Evolutionary conservation across 768 basidiomycete genomes (phyloP).

Genomic region (Lactifluus hygrophoroides): DNA sequence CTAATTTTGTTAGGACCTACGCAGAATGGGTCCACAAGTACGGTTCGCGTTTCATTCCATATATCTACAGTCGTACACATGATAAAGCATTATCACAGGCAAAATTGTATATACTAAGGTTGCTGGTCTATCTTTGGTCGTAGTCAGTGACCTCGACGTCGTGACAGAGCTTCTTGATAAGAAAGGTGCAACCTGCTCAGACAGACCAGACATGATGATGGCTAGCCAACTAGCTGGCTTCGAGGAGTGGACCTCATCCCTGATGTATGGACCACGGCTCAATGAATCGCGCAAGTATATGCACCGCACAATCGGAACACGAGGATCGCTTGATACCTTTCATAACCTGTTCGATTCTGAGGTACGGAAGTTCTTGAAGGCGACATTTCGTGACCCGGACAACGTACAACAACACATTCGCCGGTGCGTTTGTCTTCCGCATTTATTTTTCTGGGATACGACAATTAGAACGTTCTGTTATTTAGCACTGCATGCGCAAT

Average conservation of each 20-base stretch:
- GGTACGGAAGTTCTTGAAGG: not conserved
- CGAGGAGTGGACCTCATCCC: not conserved
- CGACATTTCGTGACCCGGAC: not conserved
- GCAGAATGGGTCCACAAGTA: not conserved
- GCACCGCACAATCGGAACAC: not conserved
- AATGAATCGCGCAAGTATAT: slow-evolving; percentile 1
- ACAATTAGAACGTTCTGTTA: not conserved
- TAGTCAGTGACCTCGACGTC: not conserved
- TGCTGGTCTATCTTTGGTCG: not conserved
- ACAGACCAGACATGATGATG: not conserved
- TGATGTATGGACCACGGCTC: not conserved
- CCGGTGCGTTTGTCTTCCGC: not conserved
- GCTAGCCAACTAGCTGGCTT: slow-evolving; percentile 1
- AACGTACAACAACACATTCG: not conserved
- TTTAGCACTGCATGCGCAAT: slow-evolving; percentile 15
- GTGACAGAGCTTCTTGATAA: slow-evolving; percentile 2
- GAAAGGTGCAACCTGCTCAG: not conserved
- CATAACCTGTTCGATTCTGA: not conserved
- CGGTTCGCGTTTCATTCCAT: not conserved
- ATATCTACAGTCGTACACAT: not conserved
- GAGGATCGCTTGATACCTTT: not conserved
- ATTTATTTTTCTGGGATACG: not conserved
- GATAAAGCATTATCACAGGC: not conserved
- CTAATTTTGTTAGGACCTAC: not conserved
- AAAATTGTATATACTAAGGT: not conserved